Evolutionary conservation across 192 early-diverging fungal genomes (phyloP).

Genomic region (Backusella tarrabulga): DNA sequence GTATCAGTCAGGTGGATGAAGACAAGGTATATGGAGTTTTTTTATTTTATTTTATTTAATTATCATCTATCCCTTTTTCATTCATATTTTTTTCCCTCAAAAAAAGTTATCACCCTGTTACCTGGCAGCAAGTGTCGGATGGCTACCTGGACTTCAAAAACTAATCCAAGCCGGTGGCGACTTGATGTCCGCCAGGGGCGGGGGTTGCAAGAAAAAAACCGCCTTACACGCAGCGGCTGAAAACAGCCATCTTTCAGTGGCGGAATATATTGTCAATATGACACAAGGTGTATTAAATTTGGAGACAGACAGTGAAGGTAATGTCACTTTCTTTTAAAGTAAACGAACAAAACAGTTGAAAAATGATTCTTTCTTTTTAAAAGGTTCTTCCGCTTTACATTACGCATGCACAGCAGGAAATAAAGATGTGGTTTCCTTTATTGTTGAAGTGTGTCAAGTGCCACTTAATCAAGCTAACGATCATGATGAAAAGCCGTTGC

Average conservation of each 20-base stretch:
- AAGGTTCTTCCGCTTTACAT: slow-evolving; percentile 29
- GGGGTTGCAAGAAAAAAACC: slow-evolving; percentile 14
- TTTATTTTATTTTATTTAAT: background rate
- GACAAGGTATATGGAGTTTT: slow-evolving; percentile 20
- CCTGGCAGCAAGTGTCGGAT: slow-evolving; percentile 33
- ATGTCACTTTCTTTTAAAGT: background rate
- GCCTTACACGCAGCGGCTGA: slow-evolving; percentile 14
- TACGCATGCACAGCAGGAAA: slow-evolving; percentile 32
- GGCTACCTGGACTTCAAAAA: slow-evolving; percentile 30
- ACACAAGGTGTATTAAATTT: background rate
- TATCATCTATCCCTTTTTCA: background rate
- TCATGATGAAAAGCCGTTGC: slow-evolving; percentile 27
- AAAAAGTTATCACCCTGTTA: slow-evolving; percentile 23
- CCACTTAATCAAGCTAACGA: slow-evolving; percentile 16
- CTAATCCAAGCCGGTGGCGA: slow-evolving; percentile 33
- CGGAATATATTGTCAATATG: slow-evolving; percentile 5
- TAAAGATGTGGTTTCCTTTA: slow-evolving; percentile 12
- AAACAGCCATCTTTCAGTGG: slow-evolving; percentile 8
- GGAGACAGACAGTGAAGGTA: slow-evolving; percentile 7
- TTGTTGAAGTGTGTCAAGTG: slow-evolving; percentile 22
- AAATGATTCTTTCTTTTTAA: background rate
- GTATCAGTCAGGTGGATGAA: slow-evolving; percentile 25
- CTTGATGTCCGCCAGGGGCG: slow-evolving; percentile 20
- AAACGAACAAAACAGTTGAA: background rate
- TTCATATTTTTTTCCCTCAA: background rate